A percentile compares a stretch with the other conserved stretches of the same genome.
These are phyloP conservation scores for Kwoniella heveanensis DNA, from an alignment of 768 basidiomycete genomes.

Conservation along the genomic window DNA sequence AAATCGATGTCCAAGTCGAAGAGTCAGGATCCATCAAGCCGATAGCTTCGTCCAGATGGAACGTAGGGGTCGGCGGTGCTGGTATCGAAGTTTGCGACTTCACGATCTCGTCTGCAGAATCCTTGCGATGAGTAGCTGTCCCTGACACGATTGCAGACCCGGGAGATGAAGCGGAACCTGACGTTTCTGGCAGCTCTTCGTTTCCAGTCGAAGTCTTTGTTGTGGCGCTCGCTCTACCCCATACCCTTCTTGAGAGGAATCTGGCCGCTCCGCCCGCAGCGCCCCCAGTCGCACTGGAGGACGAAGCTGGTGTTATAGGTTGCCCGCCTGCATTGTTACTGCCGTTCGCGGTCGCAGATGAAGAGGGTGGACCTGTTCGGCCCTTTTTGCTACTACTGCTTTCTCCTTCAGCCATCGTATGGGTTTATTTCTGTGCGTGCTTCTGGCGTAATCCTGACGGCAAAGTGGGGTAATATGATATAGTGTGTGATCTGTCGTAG, in stretches of 20 bases:
- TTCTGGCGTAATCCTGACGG: no score
- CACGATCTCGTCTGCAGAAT: conserved; percentile 6
- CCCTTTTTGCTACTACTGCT: conserved; percentile 7
- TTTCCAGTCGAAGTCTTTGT: conserved; percentile 23
- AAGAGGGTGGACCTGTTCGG: conserved; percentile 6
- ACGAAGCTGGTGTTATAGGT: not conserved
- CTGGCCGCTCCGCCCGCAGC: conserved; percentile 10
- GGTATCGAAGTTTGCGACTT: not conserved
- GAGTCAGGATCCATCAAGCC: conserved; percentile 15
- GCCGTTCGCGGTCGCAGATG: not conserved
- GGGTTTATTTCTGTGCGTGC: no score
- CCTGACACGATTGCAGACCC: not conserved
- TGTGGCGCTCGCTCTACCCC: conserved; percentile 23
- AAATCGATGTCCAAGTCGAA: conserved; percentile 5
- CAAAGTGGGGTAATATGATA: no score
- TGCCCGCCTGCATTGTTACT: not conserved
- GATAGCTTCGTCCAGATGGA: conserved; percentile 28
- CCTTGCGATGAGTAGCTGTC: conserved; percentile 2
- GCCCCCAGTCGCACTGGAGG: not conserved
- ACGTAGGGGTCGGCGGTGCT: conserved; percentile 3
- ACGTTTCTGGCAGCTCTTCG: conserved; percentile 6
- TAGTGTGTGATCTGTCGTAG: not conserved
- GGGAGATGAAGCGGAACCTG: not conserved
- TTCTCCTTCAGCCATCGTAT: not conserved
- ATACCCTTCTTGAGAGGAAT: conserved; percentile 18